These are phyloP conservation scores for Ceratocystis cacaofunesta DNA, from an alignment of 2,329 filamentous ascomycete genomes.

Conservation along the genomic window DNA sequence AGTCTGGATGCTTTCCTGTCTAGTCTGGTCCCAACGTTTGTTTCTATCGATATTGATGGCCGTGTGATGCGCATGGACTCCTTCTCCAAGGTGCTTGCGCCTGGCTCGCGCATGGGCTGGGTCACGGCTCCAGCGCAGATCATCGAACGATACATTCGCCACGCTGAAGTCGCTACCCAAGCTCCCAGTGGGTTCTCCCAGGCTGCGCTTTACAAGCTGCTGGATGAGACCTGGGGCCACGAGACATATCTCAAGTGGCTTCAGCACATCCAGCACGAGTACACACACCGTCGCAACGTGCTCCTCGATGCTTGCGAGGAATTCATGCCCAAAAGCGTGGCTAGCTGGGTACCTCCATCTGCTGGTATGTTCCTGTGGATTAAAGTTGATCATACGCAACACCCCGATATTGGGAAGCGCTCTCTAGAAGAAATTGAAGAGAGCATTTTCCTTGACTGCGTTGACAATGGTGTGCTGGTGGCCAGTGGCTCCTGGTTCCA, in stretches of 20 bases:
- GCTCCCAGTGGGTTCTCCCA: slow-evolving; percentile 76
- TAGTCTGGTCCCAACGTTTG: slow-evolving; percentile 39
- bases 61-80: slow-evolving; percentile 84
- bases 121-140: slow-evolving; percentile 76
- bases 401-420: slow-evolving; percentile 43
- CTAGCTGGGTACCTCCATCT: slow-evolving; percentile 62
- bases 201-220: slow-evolving; percentile 68
- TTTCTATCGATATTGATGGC: slow-evolving; percentile 72
- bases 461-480: slow-evolving; percentile 63
- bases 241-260: slow-evolving; percentile 81
- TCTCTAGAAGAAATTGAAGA: slow-evolving; percentile 59
- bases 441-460: slow-evolving; percentile 64
- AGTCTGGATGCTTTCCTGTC: slow-evolving; percentile 57
- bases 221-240: slow-evolving; percentile 93
- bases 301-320: slow-evolving; percentile 69
- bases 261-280: slow-evolving; percentile 64
- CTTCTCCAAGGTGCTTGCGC: slow-evolving; percentile 81
- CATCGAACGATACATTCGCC: slow-evolving; percentile 64
- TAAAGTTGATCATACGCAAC: slow-evolving; percentile 48
- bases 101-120: slow-evolving; percentile 74
- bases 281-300: slow-evolving; percentile 62
- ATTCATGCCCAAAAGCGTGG: slow-evolving; percentile 57
- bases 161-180: slow-evolving; percentile 72
- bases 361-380: slow-evolving; percentile 96
- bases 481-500: slow-evolving; percentile 85